phyloP scores from a whole-genome alignment of 495 filamentous ascomycete species.

The Hypoxylon crocopeplum region DNA sequence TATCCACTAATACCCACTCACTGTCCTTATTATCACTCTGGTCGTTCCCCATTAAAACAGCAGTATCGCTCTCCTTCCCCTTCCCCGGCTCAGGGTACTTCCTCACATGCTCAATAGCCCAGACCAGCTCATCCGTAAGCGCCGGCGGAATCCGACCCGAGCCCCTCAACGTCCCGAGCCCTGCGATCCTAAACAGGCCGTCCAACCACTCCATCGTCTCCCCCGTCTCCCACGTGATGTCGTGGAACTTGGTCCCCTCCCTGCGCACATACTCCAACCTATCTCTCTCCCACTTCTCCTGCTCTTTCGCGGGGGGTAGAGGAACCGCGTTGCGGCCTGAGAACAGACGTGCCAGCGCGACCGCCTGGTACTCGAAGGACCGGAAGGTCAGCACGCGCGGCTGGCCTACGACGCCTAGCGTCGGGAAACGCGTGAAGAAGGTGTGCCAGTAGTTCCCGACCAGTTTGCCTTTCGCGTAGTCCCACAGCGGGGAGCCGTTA shows the following conservation, averaged over 20 bases:
- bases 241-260: conserved; percentile 52
- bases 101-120: conserved; percentile 56
- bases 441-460: conserved; percentile 51
- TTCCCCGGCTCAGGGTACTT: conserved; percentile 57
- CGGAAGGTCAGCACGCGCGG: conserved; percentile 56
- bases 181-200: conserved; percentile 50
- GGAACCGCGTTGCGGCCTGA: conserved; percentile 39
- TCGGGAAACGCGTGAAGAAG: conserved; percentile 50
- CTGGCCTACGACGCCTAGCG: conserved; percentile 51
- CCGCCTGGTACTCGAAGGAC: conserved; percentile 59
- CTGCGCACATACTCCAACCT: conserved; percentile 30
- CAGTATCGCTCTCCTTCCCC: conserved; percentile 10
- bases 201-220: conserved; percentile 53
- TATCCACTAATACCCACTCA: conserved; percentile 40
- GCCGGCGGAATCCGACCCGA: conserved; percentile 54
- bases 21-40: conserved; percentile 1
- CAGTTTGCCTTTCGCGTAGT: conserved; percentile 47
- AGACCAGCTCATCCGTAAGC: conserved; percentile 47
- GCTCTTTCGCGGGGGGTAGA: conserved; percentile 44
- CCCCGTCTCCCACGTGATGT: conserved; percentile 54
- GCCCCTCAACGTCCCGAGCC: conserved; percentile 49
- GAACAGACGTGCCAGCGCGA: conserved; percentile 56
- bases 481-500: conserved; percentile 50
- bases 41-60: background rate
- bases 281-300: conserved; percentile 50